Evolutionary conservation across 176 grass and related monocot genomes (phyloP).

Genomic region (Ananas comosus): DNA sequence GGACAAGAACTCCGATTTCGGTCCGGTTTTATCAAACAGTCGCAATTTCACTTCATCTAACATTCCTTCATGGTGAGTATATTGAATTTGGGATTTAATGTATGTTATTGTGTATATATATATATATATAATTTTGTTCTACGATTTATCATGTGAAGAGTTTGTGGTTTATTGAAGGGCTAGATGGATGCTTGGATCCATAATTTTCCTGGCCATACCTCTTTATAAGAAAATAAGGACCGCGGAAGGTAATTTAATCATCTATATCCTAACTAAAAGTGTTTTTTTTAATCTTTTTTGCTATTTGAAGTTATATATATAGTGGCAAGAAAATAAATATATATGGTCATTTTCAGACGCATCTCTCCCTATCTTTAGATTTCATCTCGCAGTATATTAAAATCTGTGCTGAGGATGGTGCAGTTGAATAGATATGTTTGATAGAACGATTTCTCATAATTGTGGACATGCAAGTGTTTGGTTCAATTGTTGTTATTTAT

Average conservation of each 20-base stretch:
- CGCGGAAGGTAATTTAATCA: conserved; percentile 28
- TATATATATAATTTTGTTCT: neutral
- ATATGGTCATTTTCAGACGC: neutral
- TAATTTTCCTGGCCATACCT: conserved; percentile 29
- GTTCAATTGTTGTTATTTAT: too few relatives aligned
- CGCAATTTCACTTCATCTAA: neutral
- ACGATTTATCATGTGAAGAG: neutral
- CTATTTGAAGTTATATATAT: neutral
- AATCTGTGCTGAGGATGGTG: too few relatives aligned
- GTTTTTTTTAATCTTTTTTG: too few relatives aligned
- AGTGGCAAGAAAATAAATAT: too few relatives aligned
- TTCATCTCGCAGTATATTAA: too few relatives aligned
- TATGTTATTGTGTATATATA: neutral
- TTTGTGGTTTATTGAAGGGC: conserved; percentile 23
- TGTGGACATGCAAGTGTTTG: too few relatives aligned
- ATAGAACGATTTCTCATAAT: too few relatives aligned
- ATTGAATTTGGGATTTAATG: neutral
- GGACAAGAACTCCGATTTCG: neutral
- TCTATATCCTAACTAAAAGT: neutral
- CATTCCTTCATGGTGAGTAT: neutral
- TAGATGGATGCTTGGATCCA: conserved; percentile 30
- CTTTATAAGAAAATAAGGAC: conserved; percentile 38
- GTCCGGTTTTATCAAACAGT: neutral
- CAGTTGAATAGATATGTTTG: too few relatives aligned
- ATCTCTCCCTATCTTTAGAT: neutral